Percentiles rank a stretch among this genome's conserved stretches.
Evolutionary conservation across 768 basidiomycete genomes (phyloP).

Genomic region (Boletus patriciae): DNA sequence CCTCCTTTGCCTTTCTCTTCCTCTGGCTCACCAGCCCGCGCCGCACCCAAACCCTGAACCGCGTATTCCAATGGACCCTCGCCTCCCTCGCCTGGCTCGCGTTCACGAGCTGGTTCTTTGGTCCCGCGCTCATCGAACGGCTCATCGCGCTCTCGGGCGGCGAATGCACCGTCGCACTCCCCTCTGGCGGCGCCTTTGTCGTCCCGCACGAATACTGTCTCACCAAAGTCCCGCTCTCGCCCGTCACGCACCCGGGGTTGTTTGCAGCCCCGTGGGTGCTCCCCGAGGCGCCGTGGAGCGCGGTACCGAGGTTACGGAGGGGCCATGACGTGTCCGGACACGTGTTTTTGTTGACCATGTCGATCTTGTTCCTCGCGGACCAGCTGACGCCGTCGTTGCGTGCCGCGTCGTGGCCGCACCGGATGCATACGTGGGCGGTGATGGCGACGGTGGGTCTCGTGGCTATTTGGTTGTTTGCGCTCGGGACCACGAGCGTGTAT

Average conservation of each 20-base stretch:
- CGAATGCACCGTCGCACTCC: slow-evolving; percentile 68
- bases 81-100: slow-evolving; percentile 69
- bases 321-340: slow-evolving; percentile 97
- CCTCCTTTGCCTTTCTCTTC: slow-evolving; percentile 61
- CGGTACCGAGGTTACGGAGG: slow-evolving; percentile 60
- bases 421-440: slow-evolving; percentile 50
- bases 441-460: slow-evolving; percentile 48
- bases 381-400: slow-evolving; percentile 63
- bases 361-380: slow-evolving; percentile 73
- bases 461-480: slow-evolving; percentile 69
- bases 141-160: slow-evolving; percentile 67
- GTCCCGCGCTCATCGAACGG: slow-evolving; percentile 72
- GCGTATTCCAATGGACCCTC: slow-evolving; percentile 53
- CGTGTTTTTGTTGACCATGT: slow-evolving; percentile 83
- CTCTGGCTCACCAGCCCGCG: slow-evolving; percentile 59
- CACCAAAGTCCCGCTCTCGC: slow-evolving; percentile 50
- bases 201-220: slow-evolving; percentile 63
- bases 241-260: slow-evolving; percentile 59
- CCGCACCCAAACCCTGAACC: slow-evolving; percentile 38
- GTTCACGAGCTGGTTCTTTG: slow-evolving; percentile 88
- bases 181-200: slow-evolving; percentile 50
- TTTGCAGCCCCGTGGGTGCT: slow-evolving; percentile 47
- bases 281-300: slow-evolving; percentile 44
- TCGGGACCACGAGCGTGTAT: slow-evolving; percentile 80
- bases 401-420: slow-evolving; percentile 36